These are phyloP conservation scores for Pachysandra terminalis DNA, from an alignment of 164 flowering plant genomes.

Conservation along the genomic window DNA sequence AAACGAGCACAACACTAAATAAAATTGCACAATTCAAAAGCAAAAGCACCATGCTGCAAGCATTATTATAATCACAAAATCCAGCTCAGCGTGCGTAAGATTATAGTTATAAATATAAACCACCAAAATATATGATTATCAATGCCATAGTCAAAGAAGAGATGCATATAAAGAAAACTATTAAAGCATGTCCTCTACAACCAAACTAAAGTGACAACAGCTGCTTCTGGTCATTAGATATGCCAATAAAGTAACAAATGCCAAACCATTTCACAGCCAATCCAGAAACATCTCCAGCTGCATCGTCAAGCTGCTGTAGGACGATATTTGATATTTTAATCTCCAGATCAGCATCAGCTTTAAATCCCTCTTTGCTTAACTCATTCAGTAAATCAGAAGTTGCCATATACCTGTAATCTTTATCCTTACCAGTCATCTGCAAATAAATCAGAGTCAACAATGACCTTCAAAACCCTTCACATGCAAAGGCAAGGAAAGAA, in stretches of 20 bases:
- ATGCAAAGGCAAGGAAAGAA: background rate
- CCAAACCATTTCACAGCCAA: slow-evolving; percentile 94
- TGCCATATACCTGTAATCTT: slow-evolving; percentile 98
- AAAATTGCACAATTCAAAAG: too few relatives aligned
- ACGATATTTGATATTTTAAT: slow-evolving; percentile 62
- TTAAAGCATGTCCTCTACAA: too few relatives aligned
- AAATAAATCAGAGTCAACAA: slow-evolving; percentile 15
- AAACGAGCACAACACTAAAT: too few relatives aligned
- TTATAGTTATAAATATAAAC: too few relatives aligned
- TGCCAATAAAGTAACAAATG: background rate
- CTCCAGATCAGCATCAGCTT: slow-evolving; percentile 81
- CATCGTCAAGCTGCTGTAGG: slow-evolving; percentile 95
- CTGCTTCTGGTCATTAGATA: too few relatives aligned
- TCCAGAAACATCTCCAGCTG: slow-evolving; percentile 97
- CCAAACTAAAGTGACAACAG: background rate
- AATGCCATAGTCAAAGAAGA: too few relatives aligned
- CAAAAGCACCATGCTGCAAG: too few relatives aligned
- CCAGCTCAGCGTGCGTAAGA: too few relatives aligned
- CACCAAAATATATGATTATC: too few relatives aligned
- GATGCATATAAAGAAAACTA: too few relatives aligned
- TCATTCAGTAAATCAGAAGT: slow-evolving; percentile 94
- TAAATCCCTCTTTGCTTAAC: slow-evolving; percentile 75
- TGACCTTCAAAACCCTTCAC: background rate
- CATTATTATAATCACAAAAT: too few relatives aligned
- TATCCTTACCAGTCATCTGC: slow-evolving; percentile 99